phyloP scores from a whole-genome alignment of 257 asterid species.

The Solanum etuberosum region DNA sequence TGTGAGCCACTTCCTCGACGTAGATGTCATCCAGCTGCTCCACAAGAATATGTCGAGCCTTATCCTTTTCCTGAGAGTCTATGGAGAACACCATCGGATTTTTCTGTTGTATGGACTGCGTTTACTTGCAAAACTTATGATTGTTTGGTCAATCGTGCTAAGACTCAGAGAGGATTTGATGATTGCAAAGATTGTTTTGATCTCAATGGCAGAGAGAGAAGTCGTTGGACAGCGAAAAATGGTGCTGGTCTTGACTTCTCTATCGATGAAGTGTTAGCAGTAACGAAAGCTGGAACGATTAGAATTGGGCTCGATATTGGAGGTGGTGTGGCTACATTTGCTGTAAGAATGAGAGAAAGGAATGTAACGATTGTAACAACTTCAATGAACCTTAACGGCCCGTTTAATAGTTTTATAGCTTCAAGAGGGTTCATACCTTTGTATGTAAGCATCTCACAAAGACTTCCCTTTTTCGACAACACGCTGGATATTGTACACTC shows the following conservation, averaged over 20 bases:
- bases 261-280: conserved; percentile 45
- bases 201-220: conserved; percentile 39
- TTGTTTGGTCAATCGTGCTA: conserved; percentile 34
- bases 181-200: conserved; percentile 67
- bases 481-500: conserved; percentile 38
- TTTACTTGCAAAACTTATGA: conserved; percentile 46
- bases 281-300: conserved; percentile 29
- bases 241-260: conserved; percentile 33
- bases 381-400: conserved; percentile 56
- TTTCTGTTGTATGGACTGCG: conserved; percentile 53
- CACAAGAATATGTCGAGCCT: conserved; percentile 27
- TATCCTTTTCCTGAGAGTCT: conserved; percentile 39
- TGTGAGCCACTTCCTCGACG: conserved; percentile 74
- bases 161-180: conserved; percentile 36
- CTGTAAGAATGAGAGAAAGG: conserved; percentile 58
- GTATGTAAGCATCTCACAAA: conserved; percentile 58
- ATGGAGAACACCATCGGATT: conserved; percentile 52
- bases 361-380: conserved; percentile 48
- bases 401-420: conserved; percentile 56
- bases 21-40: conserved; percentile 52
- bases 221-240: conserved; percentile 23
- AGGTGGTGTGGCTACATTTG: conserved; percentile 71
- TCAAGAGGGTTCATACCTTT: conserved; percentile 61
- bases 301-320: conserved; percentile 71
- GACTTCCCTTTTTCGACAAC: conserved; percentile 64